Percentiles rank a stretch among this genome's conserved stretches.
These are phyloP conservation scores for Acer saccharum DNA, from an alignment of 345 rosid species.

Conservation along the genomic window DNA sequence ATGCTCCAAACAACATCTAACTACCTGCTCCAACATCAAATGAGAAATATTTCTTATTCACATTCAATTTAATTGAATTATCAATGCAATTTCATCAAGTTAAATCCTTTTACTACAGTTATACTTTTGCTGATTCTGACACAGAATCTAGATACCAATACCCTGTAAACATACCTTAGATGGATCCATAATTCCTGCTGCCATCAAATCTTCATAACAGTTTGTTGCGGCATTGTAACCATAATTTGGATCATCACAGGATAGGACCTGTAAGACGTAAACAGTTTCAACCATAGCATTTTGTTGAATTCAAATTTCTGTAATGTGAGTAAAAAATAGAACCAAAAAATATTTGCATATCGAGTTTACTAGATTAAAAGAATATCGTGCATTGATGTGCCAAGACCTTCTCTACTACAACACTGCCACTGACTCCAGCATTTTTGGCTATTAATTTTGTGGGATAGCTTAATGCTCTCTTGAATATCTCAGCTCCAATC, in stretches of 20 bases:
- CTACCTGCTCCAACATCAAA: constrained; percentile 53
- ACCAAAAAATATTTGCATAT: neutral
- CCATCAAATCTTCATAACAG: constrained; percentile 74
- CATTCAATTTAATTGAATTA: neutral
- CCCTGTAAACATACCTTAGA: constrained; percentile 58
- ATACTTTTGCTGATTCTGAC: neutral
- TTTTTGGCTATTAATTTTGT: constrained; percentile 78
- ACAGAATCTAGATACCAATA: neutral
- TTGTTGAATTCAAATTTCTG: constrained; percentile 10
- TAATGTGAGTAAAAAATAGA: neutral
- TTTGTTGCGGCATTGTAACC: constrained; percentile 90
- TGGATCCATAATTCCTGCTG: constrained; percentile 87
- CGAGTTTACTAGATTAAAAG: neutral
- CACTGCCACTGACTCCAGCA: constrained; percentile 77
- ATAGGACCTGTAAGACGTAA: constrained; percentile 54
- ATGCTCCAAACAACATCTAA: constrained; percentile 91
- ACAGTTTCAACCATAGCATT: constrained; percentile 5
- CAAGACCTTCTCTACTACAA: constrained; percentile 72
- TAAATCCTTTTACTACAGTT: neutral
- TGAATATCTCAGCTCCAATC: constrained; percentile 94
- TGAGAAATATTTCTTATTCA: constrained; percentile 3
- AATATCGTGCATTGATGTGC: constrained; percentile 9
- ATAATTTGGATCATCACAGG: constrained; percentile 45
- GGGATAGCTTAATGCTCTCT: constrained; percentile 81
- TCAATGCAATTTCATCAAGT: neutral